phyloP scores from a whole-genome alignment of 2,329 filamentous ascomycete species.

The Lachnellula occidentalis region DNA sequence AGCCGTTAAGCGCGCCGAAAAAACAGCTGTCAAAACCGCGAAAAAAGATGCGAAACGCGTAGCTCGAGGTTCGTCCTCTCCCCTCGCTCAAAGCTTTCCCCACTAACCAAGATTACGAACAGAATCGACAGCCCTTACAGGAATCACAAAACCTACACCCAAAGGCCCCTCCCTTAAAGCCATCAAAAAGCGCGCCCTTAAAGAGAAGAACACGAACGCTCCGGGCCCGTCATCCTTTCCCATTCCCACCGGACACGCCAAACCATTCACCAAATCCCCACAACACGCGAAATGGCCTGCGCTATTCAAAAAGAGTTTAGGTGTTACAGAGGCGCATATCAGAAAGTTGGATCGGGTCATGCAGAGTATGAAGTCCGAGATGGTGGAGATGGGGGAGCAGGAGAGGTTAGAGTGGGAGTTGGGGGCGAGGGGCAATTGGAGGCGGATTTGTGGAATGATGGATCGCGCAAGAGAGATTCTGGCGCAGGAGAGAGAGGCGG shows the following conservation, averaged over 20 bases:
- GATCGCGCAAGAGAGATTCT: constrained; percentile 20
- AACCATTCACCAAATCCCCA: constrained; percentile 15
- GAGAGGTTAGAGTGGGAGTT: constrained; percentile 21
- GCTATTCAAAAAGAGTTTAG: constrained; percentile 25
- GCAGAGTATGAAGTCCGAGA: constrained; percentile 17
- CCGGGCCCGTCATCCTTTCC: not conserved
- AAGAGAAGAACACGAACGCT: not conserved
- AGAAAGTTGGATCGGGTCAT: constrained; percentile 16
- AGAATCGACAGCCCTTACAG: not conserved
- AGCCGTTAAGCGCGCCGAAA: constrained; percentile 4
- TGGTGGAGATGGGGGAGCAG: constrained; percentile 15
- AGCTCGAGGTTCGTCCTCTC: not conserved
- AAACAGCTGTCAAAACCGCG: constrained; percentile 6
- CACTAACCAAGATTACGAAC: not conserved
- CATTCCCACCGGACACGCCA: constrained; percentile 6
- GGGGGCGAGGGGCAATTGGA: constrained; percentile 23
- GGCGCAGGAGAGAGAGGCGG: constrained; percentile 12
- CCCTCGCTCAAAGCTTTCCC: not conserved
- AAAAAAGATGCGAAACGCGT: constrained; percentile 11
- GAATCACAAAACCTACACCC: not conserved
- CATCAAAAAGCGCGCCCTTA: not conserved
- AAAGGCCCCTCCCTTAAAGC: too few relatives aligned
- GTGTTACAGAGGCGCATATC: constrained; percentile 25
- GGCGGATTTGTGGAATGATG: constrained; percentile 21
- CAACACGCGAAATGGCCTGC: constrained; percentile 34